Percentiles rank a stretch among this genome's conserved stretches.
Evolutionary conservation across 805 yeast species (phyloP).

Genomic region (Metschnikowia gelsemii): DNA sequence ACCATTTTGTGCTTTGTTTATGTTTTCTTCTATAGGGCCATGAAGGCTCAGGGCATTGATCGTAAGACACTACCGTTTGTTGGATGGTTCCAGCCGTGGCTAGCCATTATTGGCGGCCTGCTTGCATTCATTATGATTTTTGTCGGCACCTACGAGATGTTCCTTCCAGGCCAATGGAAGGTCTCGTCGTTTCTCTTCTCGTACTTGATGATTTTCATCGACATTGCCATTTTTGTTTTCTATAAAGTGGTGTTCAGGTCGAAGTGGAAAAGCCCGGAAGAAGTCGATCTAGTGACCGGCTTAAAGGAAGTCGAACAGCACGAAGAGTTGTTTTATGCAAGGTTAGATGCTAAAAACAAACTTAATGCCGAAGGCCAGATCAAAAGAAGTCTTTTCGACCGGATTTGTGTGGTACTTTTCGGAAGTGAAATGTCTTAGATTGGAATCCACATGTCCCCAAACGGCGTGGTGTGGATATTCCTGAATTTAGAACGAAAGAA

Average conservation of each 20-base stretch:
- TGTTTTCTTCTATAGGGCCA: constrained; percentile 19
- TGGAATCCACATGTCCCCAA: no score
- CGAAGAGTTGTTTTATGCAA: constrained; percentile 30
- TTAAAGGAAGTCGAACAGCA: constrained; percentile 41
- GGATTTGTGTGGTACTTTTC: constrained; percentile 24
- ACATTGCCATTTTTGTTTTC: constrained; percentile 16
- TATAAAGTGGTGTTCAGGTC: constrained; percentile 17
- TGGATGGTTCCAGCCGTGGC: constrained; percentile 25
- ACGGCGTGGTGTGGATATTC: no score
- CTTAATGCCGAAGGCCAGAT: constrained; percentile 22
- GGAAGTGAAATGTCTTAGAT: constrained; percentile 26
- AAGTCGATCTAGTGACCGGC: constrained; percentile 30
- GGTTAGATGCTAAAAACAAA: constrained; percentile 17
- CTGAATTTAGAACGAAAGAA: no score
- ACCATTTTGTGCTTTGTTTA: constrained; percentile 26
- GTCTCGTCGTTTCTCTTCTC: constrained; percentile 18
- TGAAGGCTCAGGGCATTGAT: constrained; percentile 23
- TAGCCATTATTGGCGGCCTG: constrained; percentile 26
- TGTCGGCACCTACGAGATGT: constrained; percentile 19
- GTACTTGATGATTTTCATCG: constrained; percentile 22
- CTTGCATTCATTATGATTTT: constrained; percentile 19
- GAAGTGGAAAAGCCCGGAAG: constrained; percentile 19
- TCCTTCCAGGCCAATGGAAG: constrained; percentile 19
- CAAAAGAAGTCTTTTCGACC: constrained; percentile 17
- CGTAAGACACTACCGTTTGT: constrained; percentile 18